Conservation (phyloP, 306 rosid species). For the Ormosia semicastrata region DNA sequence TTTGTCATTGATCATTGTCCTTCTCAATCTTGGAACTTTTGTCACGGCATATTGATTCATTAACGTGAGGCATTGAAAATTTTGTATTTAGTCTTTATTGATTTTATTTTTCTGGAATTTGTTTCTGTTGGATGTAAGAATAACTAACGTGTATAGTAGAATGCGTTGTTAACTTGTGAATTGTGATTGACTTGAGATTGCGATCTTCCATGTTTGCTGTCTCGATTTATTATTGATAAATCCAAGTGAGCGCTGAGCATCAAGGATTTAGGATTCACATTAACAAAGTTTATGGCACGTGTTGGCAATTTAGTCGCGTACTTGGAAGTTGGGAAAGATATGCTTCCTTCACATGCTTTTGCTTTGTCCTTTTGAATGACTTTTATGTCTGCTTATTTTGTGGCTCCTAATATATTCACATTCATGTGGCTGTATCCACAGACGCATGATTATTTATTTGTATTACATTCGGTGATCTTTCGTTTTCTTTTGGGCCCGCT, state of each 20-base stretch:
- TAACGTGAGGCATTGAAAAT: not conserved
- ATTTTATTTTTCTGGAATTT: not conserved
- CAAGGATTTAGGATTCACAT: not conserved
- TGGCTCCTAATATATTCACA: slow-evolving; percentile 28
- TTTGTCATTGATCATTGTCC: slow-evolving; percentile 23
- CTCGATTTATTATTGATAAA: not conserved
- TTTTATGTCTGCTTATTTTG: not conserved
- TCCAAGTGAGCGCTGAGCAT: slow-evolving; percentile 13
- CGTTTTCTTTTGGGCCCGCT: not conserved
- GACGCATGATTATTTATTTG: slow-evolving; percentile 15
- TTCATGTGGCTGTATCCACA: slow-evolving; percentile 37
- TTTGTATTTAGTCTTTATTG: slow-evolving; percentile 2
- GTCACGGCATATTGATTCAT: slow-evolving; percentile 2
- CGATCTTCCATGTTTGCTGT: not conserved
- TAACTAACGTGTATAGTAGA: slow-evolving; percentile 23
- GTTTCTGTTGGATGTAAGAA: not conserved
- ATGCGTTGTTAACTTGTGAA: slow-evolving; percentile 4
- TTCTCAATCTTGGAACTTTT: slow-evolving; percentile 12
- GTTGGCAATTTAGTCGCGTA: not conserved
- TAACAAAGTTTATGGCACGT: slow-evolving; percentile 27
- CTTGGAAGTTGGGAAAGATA: not conserved
- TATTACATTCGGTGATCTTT: slow-evolving; percentile 31
- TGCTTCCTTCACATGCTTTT: slow-evolving; percentile 44
- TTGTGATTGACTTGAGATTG: slow-evolving; percentile 6
- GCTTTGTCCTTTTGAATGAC: slow-evolving; percentile 36